Percentiles rank a stretch among this genome's conserved stretches.
Evolutionary conservation across 371 early-diverging fungal genomes (phyloP).

Genomic region (Syncephalis plumigaleata): DNA sequence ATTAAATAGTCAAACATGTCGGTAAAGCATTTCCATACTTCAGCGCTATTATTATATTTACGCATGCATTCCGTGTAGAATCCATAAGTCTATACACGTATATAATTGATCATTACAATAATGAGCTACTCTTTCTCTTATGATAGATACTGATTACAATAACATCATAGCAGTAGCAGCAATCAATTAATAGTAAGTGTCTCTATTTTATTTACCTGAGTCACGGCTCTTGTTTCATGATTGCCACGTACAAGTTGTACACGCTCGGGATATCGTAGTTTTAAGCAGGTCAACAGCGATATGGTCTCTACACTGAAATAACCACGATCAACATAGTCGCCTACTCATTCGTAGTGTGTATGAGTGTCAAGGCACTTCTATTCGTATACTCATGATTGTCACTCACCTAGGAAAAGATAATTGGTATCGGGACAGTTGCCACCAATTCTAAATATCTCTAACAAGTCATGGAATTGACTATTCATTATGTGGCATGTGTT

Average conservation of each 20-base stretch:
- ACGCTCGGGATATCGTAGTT: conserved; percentile 81
- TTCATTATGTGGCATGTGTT: neutral
- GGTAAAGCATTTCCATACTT: conserved; percentile 88
- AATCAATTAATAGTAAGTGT: neutral
- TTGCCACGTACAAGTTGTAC: conserved; percentile 94
- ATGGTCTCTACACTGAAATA: conserved; percentile 92
- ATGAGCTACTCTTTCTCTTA: too few species aligned
- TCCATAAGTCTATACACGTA: conserved; percentile 64
- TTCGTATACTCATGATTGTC: neutral
- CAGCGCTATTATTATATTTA: conserved; percentile 60
- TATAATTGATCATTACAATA: neutral
- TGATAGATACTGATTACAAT: neutral
- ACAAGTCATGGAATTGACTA: conserved; percentile 92
- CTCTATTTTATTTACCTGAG: conserved; percentile 52
- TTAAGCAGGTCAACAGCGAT: conserved; percentile 69
- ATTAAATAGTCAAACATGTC: conserved; percentile 92
- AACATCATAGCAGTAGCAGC: neutral
- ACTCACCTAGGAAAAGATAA: conserved; percentile 80
- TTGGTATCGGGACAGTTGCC: conserved; percentile 84
- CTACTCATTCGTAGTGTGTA: too few species aligned
- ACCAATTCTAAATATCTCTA: conserved; percentile 90
- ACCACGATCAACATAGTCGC: conserved; percentile 97
- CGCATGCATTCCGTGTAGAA: conserved; percentile 92
- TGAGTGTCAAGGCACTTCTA: neutral
- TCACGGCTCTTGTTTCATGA: conserved; percentile 88